Evolutionary conservation across 2,329 filamentous ascomycete species (phyloP).

Genomic region (Ustulina deusta): DNA sequence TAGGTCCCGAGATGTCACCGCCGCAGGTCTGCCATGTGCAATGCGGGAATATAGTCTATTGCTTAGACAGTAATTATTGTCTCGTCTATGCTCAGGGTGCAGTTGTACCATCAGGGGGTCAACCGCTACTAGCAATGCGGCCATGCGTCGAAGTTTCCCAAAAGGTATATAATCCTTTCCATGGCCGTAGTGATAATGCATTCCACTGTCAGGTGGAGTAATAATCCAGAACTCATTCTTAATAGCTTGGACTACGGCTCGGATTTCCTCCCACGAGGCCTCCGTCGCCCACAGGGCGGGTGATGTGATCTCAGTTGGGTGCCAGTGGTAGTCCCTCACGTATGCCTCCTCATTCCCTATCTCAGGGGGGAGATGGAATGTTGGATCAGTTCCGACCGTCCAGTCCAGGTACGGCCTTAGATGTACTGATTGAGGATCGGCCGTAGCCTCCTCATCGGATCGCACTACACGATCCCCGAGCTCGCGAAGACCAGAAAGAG

Average conservation of each 20-base stretch:
- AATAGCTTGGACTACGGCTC: constrained; percentile 32
- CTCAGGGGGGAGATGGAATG: not conserved
- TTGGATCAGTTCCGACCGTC: not conserved
- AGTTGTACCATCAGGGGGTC: constrained; percentile 45
- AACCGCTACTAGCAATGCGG: constrained; percentile 39
- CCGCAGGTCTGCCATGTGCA: constrained; percentile 28
- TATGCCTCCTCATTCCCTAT: not conserved
- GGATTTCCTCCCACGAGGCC: constrained; percentile 41
- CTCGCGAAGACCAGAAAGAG: not conserved
- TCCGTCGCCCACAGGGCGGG: constrained; percentile 42
- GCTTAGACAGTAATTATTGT: constrained; percentile 21
- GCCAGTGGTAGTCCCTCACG: constrained; percentile 24
- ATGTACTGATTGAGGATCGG: not conserved
- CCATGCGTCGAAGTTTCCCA: constrained; percentile 36
- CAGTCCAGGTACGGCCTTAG: not conserved
- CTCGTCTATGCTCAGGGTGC: constrained; percentile 36
- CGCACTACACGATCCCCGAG: constrained; percentile 19
- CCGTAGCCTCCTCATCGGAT: not conserved
- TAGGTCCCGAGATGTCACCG: not conserved
- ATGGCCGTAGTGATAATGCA: constrained; percentile 44
- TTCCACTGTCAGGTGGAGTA: constrained; percentile 17
- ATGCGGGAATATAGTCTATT: constrained; percentile 41
- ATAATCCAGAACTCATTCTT: constrained; percentile 36
- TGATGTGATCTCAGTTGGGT: constrained; percentile 35
- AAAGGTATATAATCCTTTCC: constrained; percentile 40